phyloP scores from a whole-genome alignment of 1,284 basidiomycete genomes.

The Pholiota adiposa region DNA sequence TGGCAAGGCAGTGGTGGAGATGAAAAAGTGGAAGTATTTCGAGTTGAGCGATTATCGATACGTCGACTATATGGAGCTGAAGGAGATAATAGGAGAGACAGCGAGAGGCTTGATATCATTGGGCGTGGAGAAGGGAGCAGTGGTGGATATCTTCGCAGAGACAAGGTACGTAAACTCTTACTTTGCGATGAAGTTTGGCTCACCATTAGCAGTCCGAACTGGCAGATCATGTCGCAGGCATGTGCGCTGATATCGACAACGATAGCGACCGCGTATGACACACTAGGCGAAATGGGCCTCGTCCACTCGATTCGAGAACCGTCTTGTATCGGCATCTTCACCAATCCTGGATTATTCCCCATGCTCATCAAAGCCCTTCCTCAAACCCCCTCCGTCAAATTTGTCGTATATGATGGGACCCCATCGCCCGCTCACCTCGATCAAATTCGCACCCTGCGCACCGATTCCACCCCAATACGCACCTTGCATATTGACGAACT shows the following conservation, averaged over 20 bases:
- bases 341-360: constrained; percentile 16
- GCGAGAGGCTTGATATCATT: constrained; percentile 15
- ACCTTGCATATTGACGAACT: constrained; percentile 74
- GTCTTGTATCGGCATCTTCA: constrained; percentile 17
- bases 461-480: constrained; percentile 46
- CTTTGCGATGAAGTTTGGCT: background rate
- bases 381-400: constrained; percentile 70
- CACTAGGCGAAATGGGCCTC: constrained; percentile 20
- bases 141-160: constrained; percentile 20
- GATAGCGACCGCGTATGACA: constrained; percentile 20
- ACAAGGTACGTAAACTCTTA: constrained; percentile 12
- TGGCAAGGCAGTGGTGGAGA: constrained; percentile 83
- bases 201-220: constrained; percentile 8
- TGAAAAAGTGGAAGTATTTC: constrained; percentile 93
- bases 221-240: constrained; percentile 20
- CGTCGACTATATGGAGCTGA: constrained; percentile 58
- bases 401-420: constrained; percentile 87
- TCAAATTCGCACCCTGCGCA: constrained; percentile 55
- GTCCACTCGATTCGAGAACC: constrained; percentile 21
- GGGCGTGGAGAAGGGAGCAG: constrained; percentile 12
- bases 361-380: constrained; percentile 19
- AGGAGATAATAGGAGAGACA: constrained; percentile 15
- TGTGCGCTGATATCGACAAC: constrained; percentile 19
- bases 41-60: constrained; percentile 87
- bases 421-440: constrained; percentile 53